Base-by-base conservation (phyloP, 768 basidiomycete species). In the Naganishia antarctica region DNA sequence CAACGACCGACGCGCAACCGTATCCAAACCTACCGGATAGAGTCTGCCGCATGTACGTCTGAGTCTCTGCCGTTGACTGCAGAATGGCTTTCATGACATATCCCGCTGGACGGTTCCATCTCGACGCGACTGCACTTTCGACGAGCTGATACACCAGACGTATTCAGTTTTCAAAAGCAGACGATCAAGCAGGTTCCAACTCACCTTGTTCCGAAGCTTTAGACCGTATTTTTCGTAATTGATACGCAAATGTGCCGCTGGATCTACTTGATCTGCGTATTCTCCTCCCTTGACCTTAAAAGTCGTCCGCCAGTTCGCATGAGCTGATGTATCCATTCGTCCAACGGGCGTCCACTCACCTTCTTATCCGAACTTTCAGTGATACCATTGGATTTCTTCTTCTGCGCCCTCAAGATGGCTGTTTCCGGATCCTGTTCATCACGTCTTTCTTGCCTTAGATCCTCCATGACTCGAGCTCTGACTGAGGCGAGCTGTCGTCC, bases 191-290 rank as follows among this genome's bases (percentile, higher is more conserved):
- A 26, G 44, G n/a, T 32, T 46, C 7, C 18, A 48, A 70, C 84
- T 8, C 69, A 90, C 91, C 73, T 86, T 81, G 78, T 96, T 94
- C 45, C 94, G 87, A 59, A 96, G 84, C 70, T 90, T 86, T 32
- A 90, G 81, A 69, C 88, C 86, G 77, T 92, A 94, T 70, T 84
- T 87, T 69, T 91, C 87, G 73, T 86, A 89, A 79, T 97, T 97
- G 50, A 97, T 83, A 50, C 89, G 84, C 73, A 96, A 89, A 76
- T 86, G 85, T 34, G 90, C 83, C 2, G 84, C 86, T 91, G 64
- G 7, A 37, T 41, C 46, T 43, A 29, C 60, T 47, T 48, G 40
- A 57, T 32, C 26, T 46, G 44, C 53, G 26, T 57, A 57, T 37
- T 40, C 53, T 26, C 53, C 53, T 37, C 53, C 53, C 15, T 57